These are phyloP conservation scores for Zymoseptoria pseudotritici DNA, from an alignment of 2,329 filamentous ascomycete species.

Conservation along the genomic window DNA sequence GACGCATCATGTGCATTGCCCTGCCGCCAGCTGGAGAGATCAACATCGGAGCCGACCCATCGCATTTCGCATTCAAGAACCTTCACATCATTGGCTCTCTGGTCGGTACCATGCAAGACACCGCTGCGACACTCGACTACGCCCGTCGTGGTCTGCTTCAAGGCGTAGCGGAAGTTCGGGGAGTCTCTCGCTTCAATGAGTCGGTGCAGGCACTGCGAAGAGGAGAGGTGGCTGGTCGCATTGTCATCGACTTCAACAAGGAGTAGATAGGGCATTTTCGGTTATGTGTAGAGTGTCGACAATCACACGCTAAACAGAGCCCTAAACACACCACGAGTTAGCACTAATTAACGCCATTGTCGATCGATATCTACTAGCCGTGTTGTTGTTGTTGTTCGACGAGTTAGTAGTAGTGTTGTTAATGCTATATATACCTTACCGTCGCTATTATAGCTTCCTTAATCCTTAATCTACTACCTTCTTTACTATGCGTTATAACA, in stretches of 20 bases:
- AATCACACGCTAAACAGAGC: too few relatives aligned
- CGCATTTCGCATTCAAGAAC: conserved; percentile 30
- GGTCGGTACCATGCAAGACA: conserved; percentile 43
- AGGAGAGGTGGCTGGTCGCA: conserved; percentile 46
- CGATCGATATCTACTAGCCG: too few relatives aligned
- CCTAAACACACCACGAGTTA: too few relatives aligned
- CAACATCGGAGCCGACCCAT: conserved; percentile 29
- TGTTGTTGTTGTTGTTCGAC: too few relatives aligned
- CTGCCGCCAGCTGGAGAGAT: conserved; percentile 31
- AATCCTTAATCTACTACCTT: too few relatives aligned
- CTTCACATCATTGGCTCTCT: conserved; percentile 32
- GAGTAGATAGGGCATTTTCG: conserved; percentile 8
- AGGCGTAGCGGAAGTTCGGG: conserved; percentile 44
- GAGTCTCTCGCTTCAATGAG: conserved; percentile 42
- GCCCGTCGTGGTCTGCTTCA: conserved; percentile 44
- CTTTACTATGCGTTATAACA: too few relatives aligned
- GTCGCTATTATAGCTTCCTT: too few relatives aligned
- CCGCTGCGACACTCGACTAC: conserved; percentile 42
- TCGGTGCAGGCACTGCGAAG: conserved; percentile 42
- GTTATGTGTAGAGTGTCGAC: too few relatives aligned
- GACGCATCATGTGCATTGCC: conserved; percentile 45
- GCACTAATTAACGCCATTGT: too few relatives aligned
- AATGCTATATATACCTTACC: too few relatives aligned
- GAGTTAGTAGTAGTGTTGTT: too few relatives aligned
- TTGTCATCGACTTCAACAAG: conserved; percentile 49